Evolutionary conservation across 768 basidiomycete genomes (phyloP), one percentile per base, ranked within the genome.

Genomic region (Fibroporia radiculosa): DNA sequence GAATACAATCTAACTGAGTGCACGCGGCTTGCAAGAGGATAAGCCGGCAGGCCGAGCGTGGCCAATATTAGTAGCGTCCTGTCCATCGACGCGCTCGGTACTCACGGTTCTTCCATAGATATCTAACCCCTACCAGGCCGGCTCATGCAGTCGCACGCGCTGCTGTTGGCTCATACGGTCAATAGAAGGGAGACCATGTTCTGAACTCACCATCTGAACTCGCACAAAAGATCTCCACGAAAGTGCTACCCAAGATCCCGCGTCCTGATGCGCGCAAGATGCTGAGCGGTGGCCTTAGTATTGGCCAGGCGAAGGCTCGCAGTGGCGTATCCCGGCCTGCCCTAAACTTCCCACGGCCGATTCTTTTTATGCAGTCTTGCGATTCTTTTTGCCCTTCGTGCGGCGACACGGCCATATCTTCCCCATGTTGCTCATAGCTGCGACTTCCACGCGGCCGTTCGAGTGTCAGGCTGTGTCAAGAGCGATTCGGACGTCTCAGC

Each of bases 221-320:
- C 48, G 96, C 96, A 12, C 80, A 93, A 53, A 84, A 78, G 60
- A 82, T 99, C 47, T 96, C 93, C 8, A 93, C 93, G 24, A 89
- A 84, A 56, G 95, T 98, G 45, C 75, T 99, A 18, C 93, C 96
- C 26, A 87, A 89, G 59, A 73, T 97, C 26, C 83, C 87, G 33
- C 82, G 91, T 28, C 89, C 93, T 12, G 80, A 96, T 53, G 93
- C 98, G 41, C 80, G 85, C 64, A 93, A 92, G 59, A 96, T 98
- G 41, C 78, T 97, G 54, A 87, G 84, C 54, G 96, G 96, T 54
- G 96, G 96, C 43, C 80, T 99, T 36, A 85, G 82, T 57, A 99
- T 99, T 46, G 96, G 96, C 23, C 96, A 99, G 65, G 96, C 96
- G 4, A n/a, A n/a, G n/a, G n/a, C n/a, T n/a, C n/a, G n/a, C n/a